phyloP scores from a whole-genome alignment of 163 green algal species.

The Botryococcus braunii region DNA sequence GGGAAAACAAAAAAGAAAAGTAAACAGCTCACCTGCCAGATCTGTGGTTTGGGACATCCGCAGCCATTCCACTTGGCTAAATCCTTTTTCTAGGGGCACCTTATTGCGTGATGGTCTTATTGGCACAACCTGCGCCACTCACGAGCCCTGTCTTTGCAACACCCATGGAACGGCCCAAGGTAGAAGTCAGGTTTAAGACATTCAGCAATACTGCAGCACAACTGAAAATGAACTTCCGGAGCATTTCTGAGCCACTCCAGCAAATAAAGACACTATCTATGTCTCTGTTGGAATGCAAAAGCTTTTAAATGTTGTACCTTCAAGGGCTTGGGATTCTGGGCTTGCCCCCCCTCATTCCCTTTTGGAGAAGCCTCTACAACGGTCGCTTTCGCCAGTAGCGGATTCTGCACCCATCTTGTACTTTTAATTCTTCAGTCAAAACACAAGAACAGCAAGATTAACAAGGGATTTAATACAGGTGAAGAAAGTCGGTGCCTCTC shows the following conservation, averaged over 20 bases:
- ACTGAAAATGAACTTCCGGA: background rate
- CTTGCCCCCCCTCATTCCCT: background rate
- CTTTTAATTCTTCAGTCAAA: no score
- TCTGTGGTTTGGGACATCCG: conserved; percentile 36
- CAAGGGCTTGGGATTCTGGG: background rate
- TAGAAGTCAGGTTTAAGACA: background rate
- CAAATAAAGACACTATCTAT: background rate
- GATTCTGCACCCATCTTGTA: conserved; percentile 34
- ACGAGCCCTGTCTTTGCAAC: no score
- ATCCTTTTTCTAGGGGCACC: conserved; percentile 77
- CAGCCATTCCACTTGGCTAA: conserved; percentile 83
- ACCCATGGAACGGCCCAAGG: background rate
- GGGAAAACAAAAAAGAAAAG: background rate
- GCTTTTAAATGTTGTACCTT: background rate
- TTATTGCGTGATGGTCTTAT: conserved; percentile 16
- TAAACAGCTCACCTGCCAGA: conserved; percentile 35
- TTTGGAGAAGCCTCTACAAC: conserved; percentile 19
- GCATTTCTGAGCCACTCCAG: background rate
- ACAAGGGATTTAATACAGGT: no score
- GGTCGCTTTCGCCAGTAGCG: conserved; percentile 30
- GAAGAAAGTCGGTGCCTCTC: no score
- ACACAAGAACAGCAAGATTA: no score
- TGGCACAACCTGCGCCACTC: no score
- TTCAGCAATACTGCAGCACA: background rate
- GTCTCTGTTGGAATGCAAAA: background rate